phyloP scores from a whole-genome alignment of 2,329 filamentous ascomycete genomes.

The Aaosphaeria pasadenensis region DNA sequence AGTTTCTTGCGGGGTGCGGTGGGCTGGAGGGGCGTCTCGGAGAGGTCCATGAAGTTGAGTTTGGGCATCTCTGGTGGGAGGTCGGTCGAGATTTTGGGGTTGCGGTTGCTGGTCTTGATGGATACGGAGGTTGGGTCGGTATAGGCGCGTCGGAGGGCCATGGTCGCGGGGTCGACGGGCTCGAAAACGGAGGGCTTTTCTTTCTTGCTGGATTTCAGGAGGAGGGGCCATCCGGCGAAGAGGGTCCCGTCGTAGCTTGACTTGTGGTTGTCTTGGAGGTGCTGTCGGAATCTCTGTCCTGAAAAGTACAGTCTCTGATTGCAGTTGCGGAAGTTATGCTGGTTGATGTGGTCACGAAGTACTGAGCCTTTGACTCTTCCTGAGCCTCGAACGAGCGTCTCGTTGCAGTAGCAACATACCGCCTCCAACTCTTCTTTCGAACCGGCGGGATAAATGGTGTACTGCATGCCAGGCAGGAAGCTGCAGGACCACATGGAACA shows the following conservation, averaged over 20 bases:
- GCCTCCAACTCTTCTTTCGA: constrained; percentile 8
- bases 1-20: constrained; percentile 9
- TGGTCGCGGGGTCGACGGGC: constrained; percentile 4
- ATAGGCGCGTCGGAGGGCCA: constrained; percentile 6
- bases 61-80: constrained; percentile 1
- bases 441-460: constrained; percentile 21
- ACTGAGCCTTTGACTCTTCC: constrained; percentile 18
- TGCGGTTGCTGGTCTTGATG: neutral
- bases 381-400: constrained; percentile 13
- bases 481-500: constrained; percentile 27
- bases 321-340: constrained; percentile 24
- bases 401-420: constrained; percentile 24
- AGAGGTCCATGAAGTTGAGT: constrained; percentile 24
- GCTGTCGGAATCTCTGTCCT: constrained; percentile 22
- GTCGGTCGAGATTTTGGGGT: neutral
- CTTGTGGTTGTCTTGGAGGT: constrained; percentile 22
- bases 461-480: constrained; percentile 23
- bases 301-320: constrained; percentile 25
- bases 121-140: constrained; percentile 8
- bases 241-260: constrained; percentile 16
- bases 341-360: constrained; percentile 12
- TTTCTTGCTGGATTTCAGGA: constrained; percentile 19
- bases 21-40: constrained; percentile 8
- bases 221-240: constrained; percentile 21
- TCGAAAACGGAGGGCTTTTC: constrained; percentile 15